Evolutionary conservation across 108 stramenopile species (phyloP).

Genomic region (Cyclotella sp.): DNA sequence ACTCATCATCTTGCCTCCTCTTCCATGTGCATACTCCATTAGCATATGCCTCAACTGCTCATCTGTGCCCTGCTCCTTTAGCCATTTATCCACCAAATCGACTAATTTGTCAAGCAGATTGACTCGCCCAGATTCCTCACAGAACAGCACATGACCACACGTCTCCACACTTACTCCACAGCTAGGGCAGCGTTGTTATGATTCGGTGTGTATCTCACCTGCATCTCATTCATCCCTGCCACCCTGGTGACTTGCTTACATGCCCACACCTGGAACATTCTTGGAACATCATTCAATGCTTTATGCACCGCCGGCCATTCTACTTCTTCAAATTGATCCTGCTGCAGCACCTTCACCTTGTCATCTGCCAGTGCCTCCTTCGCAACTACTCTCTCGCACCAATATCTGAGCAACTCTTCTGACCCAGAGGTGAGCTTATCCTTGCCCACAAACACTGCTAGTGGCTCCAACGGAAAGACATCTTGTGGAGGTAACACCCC

Average conservation of each 20-base stretch:
- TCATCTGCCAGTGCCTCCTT: background rate
- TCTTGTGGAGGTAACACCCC: background rate
- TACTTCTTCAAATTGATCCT: conserved; percentile 11
- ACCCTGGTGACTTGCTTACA: conserved; percentile 12
- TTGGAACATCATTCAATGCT: background rate
- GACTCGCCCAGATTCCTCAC: conserved; percentile 1
- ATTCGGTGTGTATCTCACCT: background rate
- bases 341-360: background rate
- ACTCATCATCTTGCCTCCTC: background rate
- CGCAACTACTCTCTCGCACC: background rate
- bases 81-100: conserved; percentile 10
- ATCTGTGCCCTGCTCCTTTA: conserved; percentile 4
- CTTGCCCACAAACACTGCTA: background rate
- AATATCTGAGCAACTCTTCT: background rate
- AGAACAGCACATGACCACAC: conserved; percentile 8
- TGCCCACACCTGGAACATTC: conserved; percentile 22
- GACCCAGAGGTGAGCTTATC: conserved; percentile 2
- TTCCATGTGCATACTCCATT: conserved; percentile 2
- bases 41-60: background rate
- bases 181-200: conserved; percentile 4
- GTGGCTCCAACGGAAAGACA: conserved; percentile 4
- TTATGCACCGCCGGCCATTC: background rate
- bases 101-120: background rate
- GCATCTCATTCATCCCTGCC: conserved; percentile 1
- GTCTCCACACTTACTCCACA: background rate